phyloP scores from a whole-genome alignment of 495 filamentous ascomycete genomes.

The Aspergillus cristatus region DNA sequence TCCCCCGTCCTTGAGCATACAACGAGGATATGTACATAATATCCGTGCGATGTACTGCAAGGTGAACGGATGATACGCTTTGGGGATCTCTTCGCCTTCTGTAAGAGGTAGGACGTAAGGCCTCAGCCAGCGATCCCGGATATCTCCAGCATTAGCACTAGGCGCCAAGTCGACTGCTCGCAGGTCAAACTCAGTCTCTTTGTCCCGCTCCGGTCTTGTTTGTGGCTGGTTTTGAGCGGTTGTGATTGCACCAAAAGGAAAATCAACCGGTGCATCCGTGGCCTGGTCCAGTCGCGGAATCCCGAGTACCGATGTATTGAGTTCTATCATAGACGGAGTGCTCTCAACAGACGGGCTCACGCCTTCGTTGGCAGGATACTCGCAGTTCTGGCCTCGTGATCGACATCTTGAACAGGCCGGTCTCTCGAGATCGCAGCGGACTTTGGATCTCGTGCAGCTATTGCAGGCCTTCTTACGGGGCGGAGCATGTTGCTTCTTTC shows the following conservation, averaged over 20 bases:
- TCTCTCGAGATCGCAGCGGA: not conserved
- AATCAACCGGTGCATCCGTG: too few species aligned
- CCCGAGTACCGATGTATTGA: too few species aligned
- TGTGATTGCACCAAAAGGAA: too few species aligned
- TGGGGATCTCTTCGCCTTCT: constrained; percentile 21
- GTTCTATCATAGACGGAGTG: too few species aligned
- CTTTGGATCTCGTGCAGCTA: not conserved
- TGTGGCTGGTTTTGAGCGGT: not conserved
- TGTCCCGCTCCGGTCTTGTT: too few species aligned
- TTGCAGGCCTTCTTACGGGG: too few species aligned
- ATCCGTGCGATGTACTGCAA: constrained; percentile 29
- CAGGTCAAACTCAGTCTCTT: too few species aligned
- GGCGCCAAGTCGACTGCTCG: not conserved
- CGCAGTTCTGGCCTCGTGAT: not conserved
- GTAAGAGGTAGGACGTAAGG: constrained; percentile 25
- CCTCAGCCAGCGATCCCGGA: constrained; percentile 26
- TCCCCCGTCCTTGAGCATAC: constrained; percentile 17
- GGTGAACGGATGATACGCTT: constrained; percentile 23
- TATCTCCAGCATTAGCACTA: constrained; percentile 12
- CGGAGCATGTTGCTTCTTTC: too few species aligned
- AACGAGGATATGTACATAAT: constrained; percentile 27
- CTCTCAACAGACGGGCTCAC: too few species aligned
- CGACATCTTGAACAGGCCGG: not conserved
- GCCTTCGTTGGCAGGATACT: too few species aligned
- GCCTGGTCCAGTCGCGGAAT: too few species aligned